Evolutionary conservation across 108 stramenopile species (phyloP), one percentile per base, ranked within the genome.

Genomic region (Aurantiochytrium sp.): DNA sequence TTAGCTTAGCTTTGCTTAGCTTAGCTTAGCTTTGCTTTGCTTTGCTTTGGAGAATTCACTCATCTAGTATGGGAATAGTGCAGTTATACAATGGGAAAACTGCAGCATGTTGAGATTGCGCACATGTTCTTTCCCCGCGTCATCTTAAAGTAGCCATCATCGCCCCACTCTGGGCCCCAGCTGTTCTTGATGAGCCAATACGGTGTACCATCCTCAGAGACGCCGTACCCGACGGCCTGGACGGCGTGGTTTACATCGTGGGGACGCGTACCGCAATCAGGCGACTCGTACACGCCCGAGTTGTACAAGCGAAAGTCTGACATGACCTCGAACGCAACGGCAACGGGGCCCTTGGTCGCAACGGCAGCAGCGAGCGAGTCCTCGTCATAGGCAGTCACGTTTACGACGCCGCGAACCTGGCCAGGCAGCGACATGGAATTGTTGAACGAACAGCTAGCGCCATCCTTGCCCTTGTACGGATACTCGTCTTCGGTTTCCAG

Each of bases 311-410:
- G 90, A 91, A 95, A 95, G 60, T 94, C 93, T 5, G 93, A 91
- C 8, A 92, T 92, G 5, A 96, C 96, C 69, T 96, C 93, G 73
- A 96, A 95, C 21, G 95, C 96, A 42, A 96, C 93, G 44, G 93
- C 91, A 5, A 96, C 96, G 5, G 94, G 94, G 59, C 91, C 92
- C 58, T 93, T 76, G 35, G 88, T 47, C 5, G 90, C 92, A 72
- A 88, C 49, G 21, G 59, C 60, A 5, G 58, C 88, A 44, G 42
- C 44, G 47, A 88, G 60, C 23, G 88, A 35, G 45, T 45, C 88
- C 60, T 88, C 88, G 60, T 88, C 88, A 89, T 83, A 83, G 5
- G 73, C 73, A 5, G 73, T 83, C 23, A 83, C 25, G 44, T 83
- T 83, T 10, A 83, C 3, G 18, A 51, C 44, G 49, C 25, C 73